A percentile compares a stretch with the other conserved stretches of the same genome.
Evolutionary conservation across 768 basidiomycete species (phyloP).

Genomic region (Sporobolomyces phaffii): DNA sequence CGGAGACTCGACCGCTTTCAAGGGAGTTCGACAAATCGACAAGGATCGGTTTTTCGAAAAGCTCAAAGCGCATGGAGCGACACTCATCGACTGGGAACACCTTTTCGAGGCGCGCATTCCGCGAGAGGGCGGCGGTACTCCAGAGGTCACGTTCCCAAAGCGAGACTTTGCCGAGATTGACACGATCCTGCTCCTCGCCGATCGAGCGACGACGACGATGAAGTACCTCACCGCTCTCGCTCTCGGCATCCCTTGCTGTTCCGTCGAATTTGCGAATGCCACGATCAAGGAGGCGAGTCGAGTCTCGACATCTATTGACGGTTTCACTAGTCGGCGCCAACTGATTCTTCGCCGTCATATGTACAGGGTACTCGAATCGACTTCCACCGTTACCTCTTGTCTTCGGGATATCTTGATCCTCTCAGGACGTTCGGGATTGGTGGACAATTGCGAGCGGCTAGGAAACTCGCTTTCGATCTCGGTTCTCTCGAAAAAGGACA

Average conservation of each 20-base stretch:
- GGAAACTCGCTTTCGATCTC: constrained; percentile 53
- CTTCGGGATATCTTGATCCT: constrained; percentile 52
- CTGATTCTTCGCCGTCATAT: too few species aligned
- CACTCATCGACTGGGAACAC: constrained; percentile 31
- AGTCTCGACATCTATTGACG: neutral
- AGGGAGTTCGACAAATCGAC: neutral
- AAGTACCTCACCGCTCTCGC: constrained; percentile 78
- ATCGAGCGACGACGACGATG: constrained; percentile 59
- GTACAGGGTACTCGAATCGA: constrained; percentile 46
- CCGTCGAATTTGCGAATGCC: neutral
- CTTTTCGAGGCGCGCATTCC: constrained; percentile 19
- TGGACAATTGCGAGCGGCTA: constrained; percentile 44
- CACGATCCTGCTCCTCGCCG: constrained; percentile 42
- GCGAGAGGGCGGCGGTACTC: neutral
- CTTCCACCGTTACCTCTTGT: constrained; percentile 61
- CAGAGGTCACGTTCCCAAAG: neutral
- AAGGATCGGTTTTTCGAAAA: constrained; percentile 2
- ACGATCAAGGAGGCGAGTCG: constrained; percentile 52
- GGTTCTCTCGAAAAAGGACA: constrained; percentile 46
- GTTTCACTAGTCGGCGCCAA: neutral
- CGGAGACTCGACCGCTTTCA: too few species aligned
- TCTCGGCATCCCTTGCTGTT: constrained; percentile 74
- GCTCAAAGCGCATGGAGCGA: constrained; percentile 31
- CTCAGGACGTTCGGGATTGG: constrained; percentile 39
- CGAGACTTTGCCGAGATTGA: constrained; percentile 20